Conservation (phyloP, 192 early-diverging fungal species). For the Allomyces macrogynus region DNA sequence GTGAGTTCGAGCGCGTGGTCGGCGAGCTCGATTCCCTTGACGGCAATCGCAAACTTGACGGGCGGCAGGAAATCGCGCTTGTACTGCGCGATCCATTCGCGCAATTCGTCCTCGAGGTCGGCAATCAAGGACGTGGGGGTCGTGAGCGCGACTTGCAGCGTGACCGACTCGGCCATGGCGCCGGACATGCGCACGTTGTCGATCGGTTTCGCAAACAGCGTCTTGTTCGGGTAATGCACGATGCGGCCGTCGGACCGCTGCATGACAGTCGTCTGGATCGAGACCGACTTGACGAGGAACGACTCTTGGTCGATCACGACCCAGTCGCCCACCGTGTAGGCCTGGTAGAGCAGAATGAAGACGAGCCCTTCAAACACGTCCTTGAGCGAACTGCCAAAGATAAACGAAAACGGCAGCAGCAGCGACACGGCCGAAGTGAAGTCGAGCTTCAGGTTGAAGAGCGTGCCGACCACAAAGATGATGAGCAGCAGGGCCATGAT, state of each 20-base stretch:
- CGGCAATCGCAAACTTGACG: no score
- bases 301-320: constrained; percentile 46
- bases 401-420: constrained; percentile 60
- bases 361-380: constrained; percentile 64
- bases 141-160: no score
- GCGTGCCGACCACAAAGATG: constrained; percentile 34
- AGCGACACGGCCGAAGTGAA: constrained; percentile 23
- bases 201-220: constrained; percentile 38
- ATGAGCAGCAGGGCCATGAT: constrained; percentile 2
- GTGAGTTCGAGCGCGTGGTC: no score
- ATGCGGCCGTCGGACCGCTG: constrained; percentile 60
- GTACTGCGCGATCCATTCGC: no score
- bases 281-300: constrained; percentile 52
- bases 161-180: constrained; percentile 23
- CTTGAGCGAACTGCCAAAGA: constrained; percentile 66
- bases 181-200: constrained; percentile 50
- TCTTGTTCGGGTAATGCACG: constrained; percentile 51
- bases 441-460: constrained; percentile 36
- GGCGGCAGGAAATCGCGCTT: no score
- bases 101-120: no score
- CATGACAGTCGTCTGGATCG: constrained; percentile 64
- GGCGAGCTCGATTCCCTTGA: no score
- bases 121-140: no score
- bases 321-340: constrained; percentile 56
- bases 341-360: constrained; percentile 62